Percentiles rank a stretch among this genome's conserved stretches.
These are phyloP conservation scores for Oryza glumipatula DNA, from an alignment of 176 grass and related monocot genomes.

Conservation along the genomic window DNA sequence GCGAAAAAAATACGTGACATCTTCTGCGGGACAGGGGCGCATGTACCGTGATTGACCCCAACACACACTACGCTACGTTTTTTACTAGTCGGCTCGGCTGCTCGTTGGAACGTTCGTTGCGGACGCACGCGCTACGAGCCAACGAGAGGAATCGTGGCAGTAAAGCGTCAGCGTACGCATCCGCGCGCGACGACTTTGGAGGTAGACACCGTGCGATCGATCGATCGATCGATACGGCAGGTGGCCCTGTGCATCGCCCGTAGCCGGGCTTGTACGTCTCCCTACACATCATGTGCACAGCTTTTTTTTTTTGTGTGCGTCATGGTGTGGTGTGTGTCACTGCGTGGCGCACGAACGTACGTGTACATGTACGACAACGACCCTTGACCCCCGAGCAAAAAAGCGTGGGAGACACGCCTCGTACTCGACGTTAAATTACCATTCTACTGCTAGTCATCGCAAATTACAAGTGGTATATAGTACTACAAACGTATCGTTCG, in stretches of 20 bases:
- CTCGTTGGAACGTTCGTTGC: background rate
- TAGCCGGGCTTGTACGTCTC: background rate
- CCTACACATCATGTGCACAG: background rate
- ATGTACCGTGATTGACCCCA: background rate
- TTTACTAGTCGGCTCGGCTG: background rate
- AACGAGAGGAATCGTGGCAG: background rate
- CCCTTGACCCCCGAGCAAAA: background rate
- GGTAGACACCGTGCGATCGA: background rate
- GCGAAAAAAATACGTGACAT: background rate
- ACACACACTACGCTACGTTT: background rate
- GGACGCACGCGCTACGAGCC: background rate
- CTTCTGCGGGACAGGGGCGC: background rate
- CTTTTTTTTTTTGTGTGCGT: background rate
- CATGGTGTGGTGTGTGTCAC: background rate
- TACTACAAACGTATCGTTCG: background rate
- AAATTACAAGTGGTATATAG: no score
- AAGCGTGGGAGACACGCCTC: background rate
- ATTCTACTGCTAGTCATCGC: no score
- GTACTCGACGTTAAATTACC: background rate
- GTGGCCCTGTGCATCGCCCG: background rate
- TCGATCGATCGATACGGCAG: background rate
- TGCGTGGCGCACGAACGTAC: background rate
- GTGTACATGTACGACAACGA: background rate
- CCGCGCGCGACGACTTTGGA: background rate
- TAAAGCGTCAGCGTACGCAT: background rate